Evolutionary conservation across 2,329 filamentous ascomycete species (phyloP), one percentile per base, ranked within the genome.

Genomic region (Xylaria multiplex): DNA sequence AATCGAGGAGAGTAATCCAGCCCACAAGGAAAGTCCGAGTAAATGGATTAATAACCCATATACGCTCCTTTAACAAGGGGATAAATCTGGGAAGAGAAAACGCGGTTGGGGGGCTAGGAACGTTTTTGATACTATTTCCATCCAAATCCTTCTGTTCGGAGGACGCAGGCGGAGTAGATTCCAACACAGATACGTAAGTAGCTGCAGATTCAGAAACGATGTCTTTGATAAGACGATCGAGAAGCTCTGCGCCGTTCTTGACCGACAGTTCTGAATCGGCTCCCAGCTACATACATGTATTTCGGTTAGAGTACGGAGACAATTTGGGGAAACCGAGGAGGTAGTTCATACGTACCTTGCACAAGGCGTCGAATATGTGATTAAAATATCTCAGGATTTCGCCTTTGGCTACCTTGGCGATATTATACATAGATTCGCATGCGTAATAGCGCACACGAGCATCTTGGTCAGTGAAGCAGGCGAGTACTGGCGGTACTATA

Each of bases 381-480:
- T 99, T 99, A 81, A 99, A 99, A 83, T 97, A 99, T 46, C 96
- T 88, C 70, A 99, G 81, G 22, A 99, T 96, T 80, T 99, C 96
- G 43, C 96, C 96, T 81, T 99, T 99, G 67, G 95, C 96, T 54
- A 99, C 96, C 81, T 99, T 99, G 76, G 96, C 94, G 77, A 99
- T 99, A 80, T 99, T 99, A 82, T 99, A 99, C 96, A 99, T 99
- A 79, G 94, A 96, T 83, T 99, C 96, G 81, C 96, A 99, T 27
- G 96, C 96, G 81, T 99, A 99, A 79, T 99, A 99, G 70, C 96
- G 88, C 37, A 98, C 96, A 65, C 96, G 88, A 32, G 96, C 94
- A 90, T 99, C 96, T 82, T 98, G 96, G 73, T 99, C 96, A 64
- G 92, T 93, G 80, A 99, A 99, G 83, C 96, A 99, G 59, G 96